Evolutionary conservation across 2,329 filamentous ascomycete species (phyloP).

Genomic region (Nemania serpens): DNA sequence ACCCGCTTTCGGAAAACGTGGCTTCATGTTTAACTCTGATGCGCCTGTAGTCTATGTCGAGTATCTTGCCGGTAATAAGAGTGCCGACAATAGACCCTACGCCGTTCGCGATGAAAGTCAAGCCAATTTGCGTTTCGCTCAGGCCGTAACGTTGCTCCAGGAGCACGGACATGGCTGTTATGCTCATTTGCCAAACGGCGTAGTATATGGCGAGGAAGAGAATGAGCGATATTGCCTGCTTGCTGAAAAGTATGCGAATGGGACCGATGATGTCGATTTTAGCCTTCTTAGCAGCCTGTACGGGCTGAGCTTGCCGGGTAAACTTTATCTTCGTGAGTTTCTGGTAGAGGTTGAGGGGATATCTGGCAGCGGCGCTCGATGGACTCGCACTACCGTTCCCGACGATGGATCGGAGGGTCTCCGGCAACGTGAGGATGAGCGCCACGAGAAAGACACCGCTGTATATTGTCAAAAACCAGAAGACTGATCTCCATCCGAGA

Average conservation of each 20-base stretch:
- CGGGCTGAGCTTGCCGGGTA: constrained; percentile 18
- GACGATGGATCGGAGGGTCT: constrained; percentile 50
- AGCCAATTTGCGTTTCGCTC: constrained; percentile 50
- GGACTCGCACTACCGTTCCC: constrained; percentile 45
- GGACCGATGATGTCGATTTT: constrained; percentile 51
- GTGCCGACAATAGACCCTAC: constrained; percentile 59
- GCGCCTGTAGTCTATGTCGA: constrained; percentile 56
- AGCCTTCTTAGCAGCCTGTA: constrained; percentile 38
- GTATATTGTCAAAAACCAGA: constrained; percentile 58
- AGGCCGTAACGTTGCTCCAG: constrained; percentile 51
- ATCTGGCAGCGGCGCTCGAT: constrained; percentile 31
- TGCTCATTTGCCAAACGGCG: constrained; percentile 60
- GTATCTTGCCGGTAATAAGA: constrained; percentile 55
- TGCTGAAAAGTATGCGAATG: constrained; percentile 52
- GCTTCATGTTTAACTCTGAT: constrained; percentile 42
- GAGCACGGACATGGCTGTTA: constrained; percentile 56
- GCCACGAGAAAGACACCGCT: constrained; percentile 45
- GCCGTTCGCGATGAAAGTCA: constrained; percentile 60
- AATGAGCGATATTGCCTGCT: constrained; percentile 50
- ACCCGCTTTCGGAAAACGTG: background rate
- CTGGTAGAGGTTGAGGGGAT: constrained; percentile 44
- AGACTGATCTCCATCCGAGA: constrained; percentile 58
- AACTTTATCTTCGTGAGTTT: constrained; percentile 37
- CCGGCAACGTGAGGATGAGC: constrained; percentile 51
- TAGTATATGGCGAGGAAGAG: constrained; percentile 56